phyloP scores from a whole-genome alignment of 352 stramenopile species.

The Phytophthora sp. region DNA sequence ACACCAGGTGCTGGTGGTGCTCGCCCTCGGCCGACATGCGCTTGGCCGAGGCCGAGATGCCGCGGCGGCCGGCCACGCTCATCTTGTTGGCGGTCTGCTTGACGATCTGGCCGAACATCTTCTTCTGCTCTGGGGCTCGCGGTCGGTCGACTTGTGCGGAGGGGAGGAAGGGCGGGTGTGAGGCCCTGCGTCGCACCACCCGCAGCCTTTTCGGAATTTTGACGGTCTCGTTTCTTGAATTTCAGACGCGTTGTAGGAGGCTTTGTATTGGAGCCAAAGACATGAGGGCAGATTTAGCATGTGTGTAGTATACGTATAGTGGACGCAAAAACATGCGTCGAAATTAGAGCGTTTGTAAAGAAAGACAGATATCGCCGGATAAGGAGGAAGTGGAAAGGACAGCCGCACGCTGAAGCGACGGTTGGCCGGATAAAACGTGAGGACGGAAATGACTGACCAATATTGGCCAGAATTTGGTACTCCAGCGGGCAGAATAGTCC shows the following conservation, averaged over 20 bases:
- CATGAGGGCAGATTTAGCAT: conserved; percentile 13
- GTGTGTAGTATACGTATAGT: too few relatives aligned
- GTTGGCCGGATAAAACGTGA: too few relatives aligned
- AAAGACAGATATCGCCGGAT: conserved; percentile 11
- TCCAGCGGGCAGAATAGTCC: too few relatives aligned
- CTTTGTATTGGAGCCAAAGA: conserved; percentile 8
- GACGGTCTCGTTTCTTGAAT: conserved; percentile 1
- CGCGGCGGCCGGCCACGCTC: conserved; percentile 57
- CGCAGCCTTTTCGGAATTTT: conserved; percentile 30
- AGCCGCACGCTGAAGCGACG: too few relatives aligned
- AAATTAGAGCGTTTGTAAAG: neutral
- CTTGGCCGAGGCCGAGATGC: conserved; percentile 78
- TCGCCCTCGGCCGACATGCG: conserved; percentile 77
- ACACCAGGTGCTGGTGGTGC: conserved; percentile 88
- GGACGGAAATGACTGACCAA: too few relatives aligned
- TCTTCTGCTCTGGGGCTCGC: conserved; percentile 5
- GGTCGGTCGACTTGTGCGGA: conserved; percentile 13
- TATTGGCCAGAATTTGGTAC: too few relatives aligned
- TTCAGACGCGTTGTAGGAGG: neutral
- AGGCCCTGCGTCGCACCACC: conserved; percentile 20
- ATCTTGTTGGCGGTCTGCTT: conserved; percentile 77
- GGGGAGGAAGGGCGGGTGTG: conserved; percentile 20
- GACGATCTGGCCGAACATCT: conserved; percentile 68
- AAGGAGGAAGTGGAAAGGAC: neutral
- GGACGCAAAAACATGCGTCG: conserved; percentile 35